These are phyloP conservation scores for Verticillium albo-atrum DNA, from an alignment of 2,329 filamentous ascomycete genomes.

Conservation along the genomic window DNA sequence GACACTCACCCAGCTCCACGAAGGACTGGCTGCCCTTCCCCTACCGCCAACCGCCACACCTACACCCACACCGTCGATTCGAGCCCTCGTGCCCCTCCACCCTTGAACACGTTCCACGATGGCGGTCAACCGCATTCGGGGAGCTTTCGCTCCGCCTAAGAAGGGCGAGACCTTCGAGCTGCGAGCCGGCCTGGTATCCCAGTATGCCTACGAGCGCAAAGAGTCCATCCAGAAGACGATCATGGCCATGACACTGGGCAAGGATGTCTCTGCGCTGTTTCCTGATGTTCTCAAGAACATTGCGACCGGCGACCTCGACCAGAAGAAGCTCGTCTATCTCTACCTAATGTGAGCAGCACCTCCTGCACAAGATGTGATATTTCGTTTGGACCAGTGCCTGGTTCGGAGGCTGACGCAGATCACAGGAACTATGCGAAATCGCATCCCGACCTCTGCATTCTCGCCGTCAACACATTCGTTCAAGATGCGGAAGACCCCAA, in stretches of 20 bases:
- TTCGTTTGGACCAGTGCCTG: conserved; percentile 3
- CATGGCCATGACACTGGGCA: conserved; percentile 99
- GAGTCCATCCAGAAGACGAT: conserved; percentile 99
- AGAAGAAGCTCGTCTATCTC: conserved; percentile 98
- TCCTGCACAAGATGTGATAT: not conserved
- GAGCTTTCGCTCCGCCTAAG: conserved; percentile 85
- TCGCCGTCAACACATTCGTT: conserved; percentile 98
- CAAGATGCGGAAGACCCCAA: conserved; percentile 99
- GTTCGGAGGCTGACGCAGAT: conserved; percentile 13
- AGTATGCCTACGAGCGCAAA: conserved; percentile 99
- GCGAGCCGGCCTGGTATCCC: conserved; percentile 89
- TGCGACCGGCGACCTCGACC: conserved; percentile 87
- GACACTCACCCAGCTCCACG: not conserved
- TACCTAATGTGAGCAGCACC: conserved; percentile 75
- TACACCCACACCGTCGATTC: not conserved
- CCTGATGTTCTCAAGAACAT: conserved; percentile 99
- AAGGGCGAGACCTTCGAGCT: conserved; percentile 99
- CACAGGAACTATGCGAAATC: conserved; percentile 97
- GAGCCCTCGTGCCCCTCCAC: conserved; percentile 20
- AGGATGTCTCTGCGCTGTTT: conserved; percentile 95
- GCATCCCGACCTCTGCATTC: conserved; percentile 95
- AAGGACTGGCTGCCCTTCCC: not conserved
- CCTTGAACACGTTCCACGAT: conserved; percentile 42
- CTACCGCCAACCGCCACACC: not conserved
- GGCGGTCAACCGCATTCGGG: conserved; percentile 95